Evolutionary conservation across 345 rosid species (phyloP).

Genomic region (Citrus sp.): DNA sequence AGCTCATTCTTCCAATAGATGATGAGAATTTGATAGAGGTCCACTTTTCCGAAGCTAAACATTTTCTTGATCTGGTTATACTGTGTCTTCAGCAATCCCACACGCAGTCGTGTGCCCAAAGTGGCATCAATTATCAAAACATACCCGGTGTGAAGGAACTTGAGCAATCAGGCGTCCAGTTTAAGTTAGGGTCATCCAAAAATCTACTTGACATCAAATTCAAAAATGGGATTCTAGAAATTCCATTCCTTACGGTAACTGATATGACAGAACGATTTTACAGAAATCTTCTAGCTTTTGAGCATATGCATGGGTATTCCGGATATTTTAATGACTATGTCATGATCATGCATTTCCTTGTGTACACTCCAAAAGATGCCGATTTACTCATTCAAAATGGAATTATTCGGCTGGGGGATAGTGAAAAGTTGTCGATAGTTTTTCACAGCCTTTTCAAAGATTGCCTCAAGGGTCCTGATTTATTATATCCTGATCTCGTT

Average conservation of each 20-base stretch:
- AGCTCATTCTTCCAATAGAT: not conserved
- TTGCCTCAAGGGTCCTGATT: not conserved
- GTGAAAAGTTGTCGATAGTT: not conserved
- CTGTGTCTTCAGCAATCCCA: not conserved
- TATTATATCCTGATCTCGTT: not conserved
- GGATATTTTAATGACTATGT: no score
- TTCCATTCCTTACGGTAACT: no score
- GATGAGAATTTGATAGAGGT: not conserved
- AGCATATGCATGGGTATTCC: no score
- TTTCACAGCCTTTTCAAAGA: constrained; percentile 9
- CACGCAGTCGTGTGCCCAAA: not conserved
- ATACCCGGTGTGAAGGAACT: not conserved
- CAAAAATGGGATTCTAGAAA: not conserved
- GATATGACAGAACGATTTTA: no score
- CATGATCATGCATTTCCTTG: no score
- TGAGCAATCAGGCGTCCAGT: not conserved
- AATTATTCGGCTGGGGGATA: not conserved
- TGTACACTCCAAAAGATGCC: no score
- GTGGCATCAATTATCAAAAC: not conserved
- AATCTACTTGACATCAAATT: not conserved
- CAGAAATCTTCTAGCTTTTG: no score
- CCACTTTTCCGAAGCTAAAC: not conserved
- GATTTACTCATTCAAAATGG: no score
- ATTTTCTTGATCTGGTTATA: not conserved
- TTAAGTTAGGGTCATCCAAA: not conserved